phyloP scores from a whole-genome alignment of 176 grass and related monocot species.

The Oryza punctata region DNA sequence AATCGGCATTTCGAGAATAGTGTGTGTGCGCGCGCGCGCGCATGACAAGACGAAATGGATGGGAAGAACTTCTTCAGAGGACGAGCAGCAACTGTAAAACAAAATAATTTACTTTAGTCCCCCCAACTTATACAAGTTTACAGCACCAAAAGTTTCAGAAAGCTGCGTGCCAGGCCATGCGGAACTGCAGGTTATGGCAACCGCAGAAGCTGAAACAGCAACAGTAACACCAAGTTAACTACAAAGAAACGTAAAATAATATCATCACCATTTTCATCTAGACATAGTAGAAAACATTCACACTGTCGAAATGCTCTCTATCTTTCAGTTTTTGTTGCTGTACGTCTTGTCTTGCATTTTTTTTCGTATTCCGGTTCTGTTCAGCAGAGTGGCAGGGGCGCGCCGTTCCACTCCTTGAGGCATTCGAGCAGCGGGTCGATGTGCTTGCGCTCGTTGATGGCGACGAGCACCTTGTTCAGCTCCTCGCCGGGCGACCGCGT shows the following conservation, averaged over 20 bases:
- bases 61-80: neutral
- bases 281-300: conserved; percentile 19
- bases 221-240: conserved; percentile 21
- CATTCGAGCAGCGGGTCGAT: conserved; percentile 81
- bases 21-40: too few species aligned
- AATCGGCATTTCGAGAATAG: neutral
- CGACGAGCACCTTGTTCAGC: conserved; percentile 75
- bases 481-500: conserved; percentile 72
- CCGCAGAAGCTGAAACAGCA: conserved; percentile 30
- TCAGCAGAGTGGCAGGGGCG: conserved; percentile 74
- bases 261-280: conserved; percentile 35
- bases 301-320: conserved; percentile 18
- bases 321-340: neutral
- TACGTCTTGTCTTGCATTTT: conserved; percentile 14
- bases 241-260: conserved; percentile 42
- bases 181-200: conserved; percentile 26
- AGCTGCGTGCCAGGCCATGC: conserved; percentile 32
- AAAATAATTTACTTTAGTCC: conserved; percentile 46
- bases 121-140: conserved; percentile 37
- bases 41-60: neutral
- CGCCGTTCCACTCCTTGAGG: conserved; percentile 84
- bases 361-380: neutral
- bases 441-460: conserved; percentile 75
- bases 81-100: conserved; percentile 6
- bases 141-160: conserved; percentile 33